Evolutionary conservation across 345 rosid species (phyloP).

Genomic region (Pistacia integerrima): DNA sequence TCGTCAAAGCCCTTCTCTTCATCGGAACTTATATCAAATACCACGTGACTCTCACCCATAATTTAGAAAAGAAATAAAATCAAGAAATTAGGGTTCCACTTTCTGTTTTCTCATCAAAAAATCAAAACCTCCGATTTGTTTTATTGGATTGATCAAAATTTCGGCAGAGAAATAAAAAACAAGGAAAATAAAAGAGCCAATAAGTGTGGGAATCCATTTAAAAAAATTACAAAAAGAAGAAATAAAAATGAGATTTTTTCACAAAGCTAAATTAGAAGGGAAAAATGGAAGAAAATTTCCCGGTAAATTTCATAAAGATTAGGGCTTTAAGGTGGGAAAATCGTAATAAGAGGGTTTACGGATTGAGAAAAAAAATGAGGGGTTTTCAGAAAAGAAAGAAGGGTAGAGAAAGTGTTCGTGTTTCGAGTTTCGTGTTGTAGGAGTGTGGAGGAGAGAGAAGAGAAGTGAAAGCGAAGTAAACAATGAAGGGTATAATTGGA

Average conservation of each 20-base stretch:
- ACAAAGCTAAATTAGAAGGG: background rate
- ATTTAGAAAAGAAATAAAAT: background rate
- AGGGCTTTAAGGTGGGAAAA: background rate
- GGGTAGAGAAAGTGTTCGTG: background rate
- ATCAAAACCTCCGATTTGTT: background rate
- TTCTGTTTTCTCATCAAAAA: background rate
- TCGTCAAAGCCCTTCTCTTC: conserved; percentile 43
- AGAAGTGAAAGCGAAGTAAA: background rate
- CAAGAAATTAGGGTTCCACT: conserved; percentile 7
- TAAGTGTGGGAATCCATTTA: background rate
- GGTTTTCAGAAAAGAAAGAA: background rate
- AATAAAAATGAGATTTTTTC: too few relatives aligned
- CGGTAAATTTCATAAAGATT: background rate
- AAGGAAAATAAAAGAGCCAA: background rate
- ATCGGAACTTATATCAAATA: conserved; percentile 63
- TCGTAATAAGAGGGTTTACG: background rate
- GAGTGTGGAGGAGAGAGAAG: too few relatives aligned
- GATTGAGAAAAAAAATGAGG: background rate
- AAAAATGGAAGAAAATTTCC: background rate
- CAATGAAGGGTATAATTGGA: background rate
- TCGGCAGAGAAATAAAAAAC: background rate
- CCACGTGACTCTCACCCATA: conserved; percentile 26
- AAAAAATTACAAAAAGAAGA: background rate
- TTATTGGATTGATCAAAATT: background rate
- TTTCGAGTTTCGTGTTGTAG: background rate